These are phyloP conservation scores for Penicillium verrucosum DNA, from an alignment of 2,329 filamentous ascomycete genomes.

Conservation along the genomic window DNA sequence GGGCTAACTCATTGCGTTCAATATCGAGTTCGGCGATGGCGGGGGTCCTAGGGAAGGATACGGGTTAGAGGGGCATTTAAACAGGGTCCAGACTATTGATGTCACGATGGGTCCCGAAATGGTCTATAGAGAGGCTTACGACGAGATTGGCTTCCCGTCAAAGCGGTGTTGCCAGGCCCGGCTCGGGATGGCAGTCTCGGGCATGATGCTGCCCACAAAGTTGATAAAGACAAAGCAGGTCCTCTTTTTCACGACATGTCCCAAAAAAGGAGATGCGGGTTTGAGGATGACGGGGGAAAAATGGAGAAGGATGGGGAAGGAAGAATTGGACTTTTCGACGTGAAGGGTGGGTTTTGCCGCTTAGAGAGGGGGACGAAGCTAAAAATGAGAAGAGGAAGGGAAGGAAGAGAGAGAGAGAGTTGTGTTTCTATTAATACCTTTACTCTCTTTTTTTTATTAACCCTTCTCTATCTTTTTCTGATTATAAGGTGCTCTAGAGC, in stretches of 20 bases:
- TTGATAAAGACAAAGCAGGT: slow-evolving; percentile 2
- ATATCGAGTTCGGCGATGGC: slow-evolving; percentile 36
- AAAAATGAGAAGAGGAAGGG: not conserved
- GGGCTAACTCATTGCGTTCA: slow-evolving; percentile 38
- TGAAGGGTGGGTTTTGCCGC: slow-evolving; percentile 23
- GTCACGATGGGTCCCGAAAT: not conserved
- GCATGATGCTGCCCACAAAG: slow-evolving; percentile 20
- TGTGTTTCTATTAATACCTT: slow-evolving; percentile 14
- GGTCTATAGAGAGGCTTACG: slow-evolving; percentile 19
- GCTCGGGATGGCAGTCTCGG: slow-evolving; percentile 9
- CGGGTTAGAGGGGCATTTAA: not conserved
- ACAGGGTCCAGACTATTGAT: not conserved
- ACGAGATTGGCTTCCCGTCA: slow-evolving; percentile 29
- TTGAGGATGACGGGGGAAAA: slow-evolving; percentile 4
- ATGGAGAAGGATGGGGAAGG: not conserved
- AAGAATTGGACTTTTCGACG: slow-evolving; percentile 7
- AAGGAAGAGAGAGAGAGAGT: not conserved
- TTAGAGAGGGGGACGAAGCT: slow-evolving; percentile 6
- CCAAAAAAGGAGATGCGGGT: slow-evolving; percentile 8
- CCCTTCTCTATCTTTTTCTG: not conserved
- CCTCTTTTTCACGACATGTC: slow-evolving; percentile 17
- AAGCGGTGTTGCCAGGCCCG: slow-evolving; percentile 27
- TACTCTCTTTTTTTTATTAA: not conserved
- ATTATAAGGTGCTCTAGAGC: slow-evolving; percentile 1
- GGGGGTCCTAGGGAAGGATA: slow-evolving; percentile 21